Evolutionary conservation across 1,284 basidiomycete species (phyloP), one percentile per base, ranked within the genome.

Genomic region (Cutaneotrichosporon cavernicola): DNA sequence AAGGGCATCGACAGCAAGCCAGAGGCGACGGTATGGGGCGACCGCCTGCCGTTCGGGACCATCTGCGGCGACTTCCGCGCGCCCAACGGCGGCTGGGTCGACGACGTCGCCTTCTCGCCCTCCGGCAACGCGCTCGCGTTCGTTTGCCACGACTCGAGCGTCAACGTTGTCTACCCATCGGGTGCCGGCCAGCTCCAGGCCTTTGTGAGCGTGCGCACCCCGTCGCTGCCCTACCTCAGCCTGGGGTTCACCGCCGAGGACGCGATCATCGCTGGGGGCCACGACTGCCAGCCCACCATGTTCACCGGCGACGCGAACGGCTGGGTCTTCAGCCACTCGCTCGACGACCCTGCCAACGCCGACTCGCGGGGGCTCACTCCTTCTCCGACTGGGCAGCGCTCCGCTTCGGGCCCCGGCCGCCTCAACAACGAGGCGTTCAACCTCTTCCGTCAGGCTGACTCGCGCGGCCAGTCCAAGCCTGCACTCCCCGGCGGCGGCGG

Each of bases 1-100:
- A 99, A 99, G 83, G 97, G 97, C 71, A 89, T 98, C n/a, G 96
- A 99, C 78, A 87, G 90, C 72, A 90, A 88, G 92, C 97, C 96
- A 32, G 85, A 89, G 58, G 86, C 94, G 0, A 89, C 89, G 21
- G 89, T 96, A 0, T 99, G 97, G 97, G 97, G 97, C 43, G 94
- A 96, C 72, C 92, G 96, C 69, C 84, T 99, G 3, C 97, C 97
- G 0, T 99, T 99, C 84, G 96, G 96, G 76, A 98, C 97, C 0
- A 85, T 99, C 66, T 99, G 96, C 70, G 97, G 92, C 60, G 97
- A 99, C 79, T 99, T 90, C 76, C 78, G 84, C 38, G 91, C 90
- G 69, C 89, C 92, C 0, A 86, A 89, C 53, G 93, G 94, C 50
- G 97, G 97, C 14, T 99, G 97, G 96, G 95, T 99, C 4, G 96